Percentiles rank a stretch among this genome's conserved stretches.
Evolutionary conservation across 495 filamentous ascomycete species (phyloP).

Genomic region (Cudoniella acicularis): DNA sequence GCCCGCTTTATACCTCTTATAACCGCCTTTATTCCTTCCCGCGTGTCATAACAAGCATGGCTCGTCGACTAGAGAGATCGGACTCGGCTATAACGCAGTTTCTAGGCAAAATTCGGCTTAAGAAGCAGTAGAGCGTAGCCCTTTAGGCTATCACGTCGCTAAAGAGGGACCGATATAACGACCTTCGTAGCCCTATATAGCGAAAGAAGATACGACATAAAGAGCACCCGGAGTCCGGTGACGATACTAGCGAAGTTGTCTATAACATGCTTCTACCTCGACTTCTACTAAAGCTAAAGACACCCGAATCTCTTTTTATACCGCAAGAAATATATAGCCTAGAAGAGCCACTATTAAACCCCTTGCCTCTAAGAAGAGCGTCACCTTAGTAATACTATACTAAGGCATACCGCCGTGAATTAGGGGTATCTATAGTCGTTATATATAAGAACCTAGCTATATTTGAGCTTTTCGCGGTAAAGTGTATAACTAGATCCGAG

Average conservation of each 20-base stretch:
- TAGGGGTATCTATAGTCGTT: not conserved
- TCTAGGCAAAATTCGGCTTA: too few species aligned
- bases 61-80: too few species aligned
- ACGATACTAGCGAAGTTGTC: not conserved
- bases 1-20: too few species aligned
- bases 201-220: conserved; percentile 1
- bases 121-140: too few species aligned
- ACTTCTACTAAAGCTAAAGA: not conserved
- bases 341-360: not conserved
- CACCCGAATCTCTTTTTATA: not conserved
- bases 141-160: too few species aligned
- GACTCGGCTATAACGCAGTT: too few species aligned
- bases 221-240: not conserved
- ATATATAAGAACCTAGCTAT: not conserved
- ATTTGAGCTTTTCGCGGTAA: conserved; percentile 7
- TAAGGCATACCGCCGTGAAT: conserved; percentile 8
- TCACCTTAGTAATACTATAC: conserved; percentile 12
- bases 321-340: conserved; percentile 2
- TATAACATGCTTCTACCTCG: not conserved
- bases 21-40: too few species aligned
- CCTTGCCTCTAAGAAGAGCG: conserved; percentile 8
- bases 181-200: too few species aligned
- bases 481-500: conserved; percentile 10
- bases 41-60: too few species aligned
- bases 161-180: too few species aligned